Conservation (phyloP, 2,329 filamentous ascomycete species). For the Diaporthe sp. region DNA sequence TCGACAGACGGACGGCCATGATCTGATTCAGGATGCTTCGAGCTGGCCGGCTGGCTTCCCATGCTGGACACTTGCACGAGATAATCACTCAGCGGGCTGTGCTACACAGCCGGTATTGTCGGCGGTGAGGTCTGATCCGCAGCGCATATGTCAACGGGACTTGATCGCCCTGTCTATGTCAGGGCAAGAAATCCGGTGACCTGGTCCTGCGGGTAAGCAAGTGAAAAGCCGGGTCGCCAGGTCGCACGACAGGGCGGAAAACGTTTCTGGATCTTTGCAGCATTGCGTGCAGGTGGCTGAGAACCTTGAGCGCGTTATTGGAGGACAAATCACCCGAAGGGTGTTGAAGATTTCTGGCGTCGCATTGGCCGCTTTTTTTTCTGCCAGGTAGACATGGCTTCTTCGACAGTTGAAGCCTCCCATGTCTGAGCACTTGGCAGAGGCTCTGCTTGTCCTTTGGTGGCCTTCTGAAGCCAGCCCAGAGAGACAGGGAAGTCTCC, state of each 20-base stretch:
- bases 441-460: neutral
- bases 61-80: neutral
- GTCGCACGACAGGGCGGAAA: conserved; percentile 28
- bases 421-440: neutral
- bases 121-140: conserved; percentile 17
- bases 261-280: conserved; percentile 28
- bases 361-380: conserved; percentile 6
- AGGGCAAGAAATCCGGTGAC: conserved; percentile 34
- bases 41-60: neutral
- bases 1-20: neutral
- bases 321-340: conserved; percentile 30
- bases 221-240: conserved; percentile 11
- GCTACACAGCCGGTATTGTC: neutral
- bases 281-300: conserved; percentile 26
- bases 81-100: neutral
- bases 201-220: conserved; percentile 35
- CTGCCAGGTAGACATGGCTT: neutral
- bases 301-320: conserved; percentile 27
- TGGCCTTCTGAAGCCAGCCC: neutral
- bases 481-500: neutral
- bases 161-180: conserved; percentile 26
- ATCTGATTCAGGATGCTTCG: conserved; percentile 7
- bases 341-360: conserved; percentile 9
- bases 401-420: neutral
- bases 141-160: conserved; percentile 16